Percentiles rank a stretch among this genome's conserved stretches.
phyloP scores from a whole-genome alignment of 257 asterid species.

The Przewalskia tangutica region DNA sequence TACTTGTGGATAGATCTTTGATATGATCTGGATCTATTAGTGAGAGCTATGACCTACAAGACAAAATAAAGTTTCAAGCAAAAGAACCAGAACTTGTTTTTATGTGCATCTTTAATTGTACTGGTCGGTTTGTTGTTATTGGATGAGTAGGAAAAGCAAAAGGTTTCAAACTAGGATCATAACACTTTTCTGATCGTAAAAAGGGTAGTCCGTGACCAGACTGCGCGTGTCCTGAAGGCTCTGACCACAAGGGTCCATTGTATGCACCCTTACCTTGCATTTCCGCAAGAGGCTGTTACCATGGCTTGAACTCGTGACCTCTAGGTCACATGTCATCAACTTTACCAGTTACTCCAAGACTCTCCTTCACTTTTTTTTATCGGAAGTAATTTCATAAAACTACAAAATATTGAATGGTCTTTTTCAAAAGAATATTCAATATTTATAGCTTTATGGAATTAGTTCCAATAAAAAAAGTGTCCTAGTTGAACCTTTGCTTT shows the following conservation, averaged over 20 bases:
- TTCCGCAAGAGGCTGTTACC: no score
- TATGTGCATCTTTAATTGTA: neutral
- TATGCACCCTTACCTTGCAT: no score
- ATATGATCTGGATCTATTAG: neutral
- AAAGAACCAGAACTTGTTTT: neutral
- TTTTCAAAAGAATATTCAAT: neutral
- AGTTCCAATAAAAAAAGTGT: neutral
- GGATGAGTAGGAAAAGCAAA: conserved; percentile 2
- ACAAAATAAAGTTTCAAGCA: neutral
- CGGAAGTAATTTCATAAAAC: neutral
- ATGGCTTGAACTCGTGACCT: no score
- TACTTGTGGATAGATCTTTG: neutral
- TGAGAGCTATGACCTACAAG: neutral
- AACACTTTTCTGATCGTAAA: neutral
- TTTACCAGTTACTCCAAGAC: no score
- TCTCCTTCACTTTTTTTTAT: no score
- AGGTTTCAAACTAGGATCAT: neutral
- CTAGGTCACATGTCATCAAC: no score
- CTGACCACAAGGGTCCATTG: no score
- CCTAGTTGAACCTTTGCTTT: neutral
- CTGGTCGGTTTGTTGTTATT: neutral
- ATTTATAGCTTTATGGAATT: neutral
- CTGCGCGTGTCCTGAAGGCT: no score
- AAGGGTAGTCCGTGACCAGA: no score
- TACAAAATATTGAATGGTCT: neutral